Base-by-base conservation (phyloP, 139 green algal genomes). In the Coelastrella sp. region DNA sequence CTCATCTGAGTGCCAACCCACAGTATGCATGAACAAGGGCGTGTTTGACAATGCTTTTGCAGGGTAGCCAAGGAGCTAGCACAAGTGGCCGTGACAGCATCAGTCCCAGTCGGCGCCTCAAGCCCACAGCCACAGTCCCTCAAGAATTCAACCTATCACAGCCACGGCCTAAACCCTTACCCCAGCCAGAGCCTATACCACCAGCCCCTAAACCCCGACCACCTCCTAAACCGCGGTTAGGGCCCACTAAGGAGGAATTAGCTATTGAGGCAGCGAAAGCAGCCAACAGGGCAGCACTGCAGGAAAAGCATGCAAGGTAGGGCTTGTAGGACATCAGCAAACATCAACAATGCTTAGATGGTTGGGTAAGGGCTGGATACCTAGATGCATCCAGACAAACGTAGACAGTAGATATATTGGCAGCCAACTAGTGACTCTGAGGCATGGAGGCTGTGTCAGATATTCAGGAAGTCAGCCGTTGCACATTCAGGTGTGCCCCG, bases 131-230 rank as follows among this genome's bases (percentile, higher is more conserved):
- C 40, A 95, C 89, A 0, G 50, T 87, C 34, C 77, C 86, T 3
- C 43, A 91, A 85, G 92, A 91, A 13, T 97, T 97, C 88, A 95
- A 93, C 40, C 89, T 97, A 11, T 89, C 82, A 8, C 71, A 92
- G 83, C 85, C 86, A 3, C 89, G 90, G 50, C 91, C 91, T 3
- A 93, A 93, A 85, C 89, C 90, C n/a, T 60, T 90, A 48, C 94
- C 91, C 3, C 90, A 90, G 59, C 59, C 86, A 21, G 82, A 89
- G 74, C 88, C 89, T 0, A 59, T 89, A n/a, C 92, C 91, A 13
- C 60, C 74, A 37, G 50, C 34, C 5, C 48, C 48, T 17, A 63
- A 79, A 64, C 27, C 71, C 4, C 27, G 57, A 32, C 63, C 63
- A 5, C 43, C 79, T 15, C 79, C 63, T n/a, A 77, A 45, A 23